Conservation (phyloP, 805 yeast genomes). For the Candida corydali region DNA sequence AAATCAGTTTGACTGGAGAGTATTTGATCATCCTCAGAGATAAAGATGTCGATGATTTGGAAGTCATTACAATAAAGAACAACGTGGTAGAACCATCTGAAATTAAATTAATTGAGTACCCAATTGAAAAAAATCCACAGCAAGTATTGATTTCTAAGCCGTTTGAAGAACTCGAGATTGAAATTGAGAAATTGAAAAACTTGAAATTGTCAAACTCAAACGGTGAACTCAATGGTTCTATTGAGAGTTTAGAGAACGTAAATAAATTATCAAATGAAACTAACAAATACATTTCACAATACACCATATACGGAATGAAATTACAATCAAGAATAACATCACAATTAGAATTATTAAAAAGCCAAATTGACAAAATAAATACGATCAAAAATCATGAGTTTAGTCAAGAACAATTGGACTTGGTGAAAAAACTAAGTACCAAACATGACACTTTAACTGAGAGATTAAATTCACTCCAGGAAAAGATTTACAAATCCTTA, state of each 20-base stretch:
- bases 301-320: slow-evolving; percentile 16
- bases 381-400: slow-evolving; percentile 2
- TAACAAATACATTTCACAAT: slow-evolving; percentile 12
- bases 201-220: slow-evolving; percentile 10
- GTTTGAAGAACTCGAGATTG: slow-evolving; percentile 15
- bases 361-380: slow-evolving; percentile 12
- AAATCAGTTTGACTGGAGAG: slow-evolving; percentile 24
- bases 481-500: slow-evolving; percentile 18
- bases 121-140: neutral
- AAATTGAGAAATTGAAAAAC: slow-evolving; percentile 6
- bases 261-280: slow-evolving; percentile 18
- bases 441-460: slow-evolving; percentile 20
- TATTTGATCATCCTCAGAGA: slow-evolving; percentile 17
- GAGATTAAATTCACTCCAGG: slow-evolving; percentile 18
- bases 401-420: slow-evolving; percentile 5
- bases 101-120: neutral
- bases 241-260: slow-evolving; percentile 10
- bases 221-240: neutral
- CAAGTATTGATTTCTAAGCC: slow-evolving; percentile 1
- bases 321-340: slow-evolving; percentile 15
- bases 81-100: neutral
- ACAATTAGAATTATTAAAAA: slow-evolving; percentile 22
- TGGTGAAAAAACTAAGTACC: slow-evolving; percentile 12
- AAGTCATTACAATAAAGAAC: slow-evolving; percentile 12
- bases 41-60: slow-evolving; percentile 10